These are phyloP conservation scores for Xylariomycetidae sp. DNA, from an alignment of 2,329 filamentous ascomycete genomes.

Conservation along the genomic window DNA sequence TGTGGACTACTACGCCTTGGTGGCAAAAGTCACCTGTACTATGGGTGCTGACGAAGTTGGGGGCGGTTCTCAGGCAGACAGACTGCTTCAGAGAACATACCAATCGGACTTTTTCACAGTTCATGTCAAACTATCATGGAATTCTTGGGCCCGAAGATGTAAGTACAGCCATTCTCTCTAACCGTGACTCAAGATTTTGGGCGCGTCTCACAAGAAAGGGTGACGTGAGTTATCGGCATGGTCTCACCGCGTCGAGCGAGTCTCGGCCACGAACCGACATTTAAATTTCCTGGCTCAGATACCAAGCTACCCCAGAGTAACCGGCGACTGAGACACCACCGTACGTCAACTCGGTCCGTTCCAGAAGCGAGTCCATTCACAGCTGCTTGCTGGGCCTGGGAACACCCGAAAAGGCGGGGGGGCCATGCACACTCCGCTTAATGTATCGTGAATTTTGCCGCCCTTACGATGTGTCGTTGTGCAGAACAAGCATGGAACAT, in stretches of 20 bases:
- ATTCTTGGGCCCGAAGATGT: too few species aligned
- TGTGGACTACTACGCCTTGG: too few species aligned
- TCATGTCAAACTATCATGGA: too few species aligned
- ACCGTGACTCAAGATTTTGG: too few species aligned
- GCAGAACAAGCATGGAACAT: constrained; percentile 14
- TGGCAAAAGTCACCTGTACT: too few species aligned
- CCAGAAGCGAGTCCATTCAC: constrained; percentile 15
- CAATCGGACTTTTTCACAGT: too few species aligned
- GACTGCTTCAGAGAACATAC: too few species aligned
- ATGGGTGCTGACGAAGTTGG: too few species aligned
- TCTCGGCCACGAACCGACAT: too few species aligned
- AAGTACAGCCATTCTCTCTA: too few species aligned
- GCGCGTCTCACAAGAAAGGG: constrained; percentile 12
- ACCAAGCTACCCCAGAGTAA: constrained; percentile 9
- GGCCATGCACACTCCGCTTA: constrained; percentile 19
- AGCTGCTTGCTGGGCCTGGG: constrained; percentile 7
- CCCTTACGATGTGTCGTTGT: constrained; percentile 14
- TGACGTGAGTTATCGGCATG: constrained; percentile 15
- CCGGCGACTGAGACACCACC: constrained; percentile 22
- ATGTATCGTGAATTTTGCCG: constrained; percentile 25
- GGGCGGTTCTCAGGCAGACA: too few species aligned
- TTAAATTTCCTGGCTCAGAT: constrained; percentile 14
- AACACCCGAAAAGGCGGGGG: constrained; percentile 17
- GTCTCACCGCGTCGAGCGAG: constrained; percentile 20
- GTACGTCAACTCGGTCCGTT: constrained; percentile 24